Evolutionary conservation across 306 rosid species (phyloP), one percentile per base, ranked within the genome.

Genomic region (Mucuna pruriens): DNA sequence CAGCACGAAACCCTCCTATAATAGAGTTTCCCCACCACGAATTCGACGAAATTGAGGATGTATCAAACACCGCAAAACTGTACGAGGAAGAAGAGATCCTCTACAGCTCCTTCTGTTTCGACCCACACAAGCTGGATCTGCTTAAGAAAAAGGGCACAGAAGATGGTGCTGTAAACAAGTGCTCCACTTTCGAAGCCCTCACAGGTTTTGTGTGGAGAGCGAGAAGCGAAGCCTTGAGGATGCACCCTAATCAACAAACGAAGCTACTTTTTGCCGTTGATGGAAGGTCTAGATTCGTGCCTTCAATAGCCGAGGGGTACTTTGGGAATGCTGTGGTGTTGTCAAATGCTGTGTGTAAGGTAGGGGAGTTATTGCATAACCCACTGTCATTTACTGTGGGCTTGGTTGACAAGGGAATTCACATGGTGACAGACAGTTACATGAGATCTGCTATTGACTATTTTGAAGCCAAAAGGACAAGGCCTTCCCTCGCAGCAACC

Each of bases 191-290:
- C 54, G 88, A 88, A 80, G 90, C 90, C n/a, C 87, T 92, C 54
- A 82, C 94, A 2, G 92, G 84, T 23, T 92, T 92, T 77, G 97
- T 92, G 1, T 90, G 97, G 97, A 88, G 80, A 51, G 82, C 94
- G 12, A 65, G 97, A 80, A 92, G 89, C 4, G 62, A 61, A 77
- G 86, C 97, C 19, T 49, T 92, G 9, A 77, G 77, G 44, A 83
- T 90, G 92, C 51, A 71, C 1, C 77, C 94, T 6, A 80, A 92
- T 4, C 90, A 90, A 36, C 80, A 84, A 49, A 89, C 88, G 1
- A 90, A 90, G 86, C 90, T 92, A 3, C 92, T 92, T 51, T 90
- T 92, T 22, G 93, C 94, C 0, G 92, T 83, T 9, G 94, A 92
- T 34, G 91, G 90, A 1, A 82, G 91, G 76, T 76, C 92, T 1